Base-by-base conservation (phyloP, 129 eudicot species). In the Deinandra increscens region DNA sequence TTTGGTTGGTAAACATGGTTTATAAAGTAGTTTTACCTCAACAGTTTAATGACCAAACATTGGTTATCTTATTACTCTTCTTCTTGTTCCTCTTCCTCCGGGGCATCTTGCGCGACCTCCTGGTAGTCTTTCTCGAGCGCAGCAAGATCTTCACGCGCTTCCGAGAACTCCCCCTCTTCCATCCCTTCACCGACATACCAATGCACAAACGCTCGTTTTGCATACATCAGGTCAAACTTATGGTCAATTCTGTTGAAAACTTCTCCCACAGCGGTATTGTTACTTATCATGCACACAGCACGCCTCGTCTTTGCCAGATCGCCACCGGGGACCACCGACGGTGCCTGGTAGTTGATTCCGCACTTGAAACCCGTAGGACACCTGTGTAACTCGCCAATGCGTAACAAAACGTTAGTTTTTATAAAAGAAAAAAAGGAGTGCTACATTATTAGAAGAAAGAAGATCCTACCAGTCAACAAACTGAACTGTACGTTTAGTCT, bases 81-180 rank as follows among this genome's bases (percentile, higher is more conserved):
- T 1, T 38, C 88, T 69, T 81, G 80, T 5, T 82, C 90, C 42
- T 80, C 95, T 1, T 81, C 88, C 14, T 80, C 95, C 17, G 13
- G 85, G 11, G 74, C 87, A 66, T 87, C 95, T 29, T 84, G 84
- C 6, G 84, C 95, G 14, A 88, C 95, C 75, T 87, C 87, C 75
- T 82, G 79, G 7, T 85, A 85, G 70, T 85, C 90, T 60, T 81
- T 85, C 80, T 85, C 90, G 38, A 85, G 95, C 23, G 95, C 90
- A 34, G 95, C 95, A 44, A 84, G 87, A 85, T 87, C 95, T 66
- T 87, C 95, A 0, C 95, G 87, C 8, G 95, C 95, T 80, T 87
- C 95, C 4, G 95, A 87, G 84, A 87, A 87, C 77, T 87, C 95
- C 8, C 95, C 95, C 78, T 87, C 95, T 64, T 87, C 95, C 90